Percentiles rank a stretch among this genome's conserved stretches.
Evolutionary conservation across 768 basidiomycete genomes (phyloP).

Genomic region (Scleroderma citrinum): DNA sequence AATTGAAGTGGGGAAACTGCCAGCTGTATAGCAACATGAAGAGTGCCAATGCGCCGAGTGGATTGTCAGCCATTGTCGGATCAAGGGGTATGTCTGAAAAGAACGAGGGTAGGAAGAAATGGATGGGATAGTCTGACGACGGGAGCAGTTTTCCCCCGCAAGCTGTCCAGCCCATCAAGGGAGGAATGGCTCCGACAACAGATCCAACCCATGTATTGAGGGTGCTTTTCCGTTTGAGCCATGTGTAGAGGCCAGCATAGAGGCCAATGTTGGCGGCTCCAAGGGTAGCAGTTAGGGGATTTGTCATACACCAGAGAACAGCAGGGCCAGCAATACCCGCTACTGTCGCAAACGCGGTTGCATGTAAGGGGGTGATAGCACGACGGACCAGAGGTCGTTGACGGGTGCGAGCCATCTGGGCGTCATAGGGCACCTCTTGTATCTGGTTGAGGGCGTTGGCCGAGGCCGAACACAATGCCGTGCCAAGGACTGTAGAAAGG

Average conservation of each 20-base stretch:
- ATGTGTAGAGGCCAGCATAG: constrained; percentile 91
- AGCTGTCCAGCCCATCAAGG: constrained; percentile 98
- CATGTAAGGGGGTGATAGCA: constrained; percentile 82
- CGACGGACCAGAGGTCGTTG: constrained; percentile 80
- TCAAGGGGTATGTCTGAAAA: constrained; percentile 39
- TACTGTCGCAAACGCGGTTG: constrained; percentile 65
- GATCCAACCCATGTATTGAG: constrained; percentile 94
- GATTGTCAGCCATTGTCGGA: constrained; percentile 61
- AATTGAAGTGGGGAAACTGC: constrained; percentile 99
- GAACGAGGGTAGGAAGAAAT: constrained; percentile 58
- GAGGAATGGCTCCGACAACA: constrained; percentile 88
- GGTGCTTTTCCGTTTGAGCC: constrained; percentile 77
- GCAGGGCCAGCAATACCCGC: constrained; percentile 78
- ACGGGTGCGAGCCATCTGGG: constrained; percentile 92
- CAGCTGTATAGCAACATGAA: constrained; percentile 88
- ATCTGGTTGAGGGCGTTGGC: constrained; percentile 95
- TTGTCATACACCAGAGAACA: constrained; percentile 77
- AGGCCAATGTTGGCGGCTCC: constrained; percentile 81
- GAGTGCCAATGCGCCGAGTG: constrained; percentile 73
- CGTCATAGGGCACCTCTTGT: constrained; percentile 92
- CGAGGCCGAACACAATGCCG: constrained; percentile 84
- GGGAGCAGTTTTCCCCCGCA: constrained; percentile 78
- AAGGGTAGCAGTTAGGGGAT: constrained; percentile 77
- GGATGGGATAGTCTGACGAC: constrained; percentile 49
- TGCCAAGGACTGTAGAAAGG: constrained; percentile 83